Base-by-base conservation (phyloP, 169 alveolate species). In the Amoebophrya sp. region DNA sequence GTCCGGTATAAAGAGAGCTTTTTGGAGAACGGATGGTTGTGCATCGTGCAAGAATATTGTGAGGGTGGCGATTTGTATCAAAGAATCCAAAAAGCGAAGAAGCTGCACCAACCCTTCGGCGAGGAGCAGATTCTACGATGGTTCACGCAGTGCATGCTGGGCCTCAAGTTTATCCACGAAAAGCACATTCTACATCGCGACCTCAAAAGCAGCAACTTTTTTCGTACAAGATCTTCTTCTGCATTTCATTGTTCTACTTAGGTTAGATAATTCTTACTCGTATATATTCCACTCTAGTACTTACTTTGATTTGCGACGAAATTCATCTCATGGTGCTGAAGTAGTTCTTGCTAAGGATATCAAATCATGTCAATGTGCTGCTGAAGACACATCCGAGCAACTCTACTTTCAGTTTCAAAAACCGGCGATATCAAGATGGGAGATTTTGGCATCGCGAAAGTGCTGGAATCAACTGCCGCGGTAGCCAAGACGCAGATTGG, bases 391-490 rank as follows among this genome's bases (percentile, higher is more conserved):
- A n/a, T n/a, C n/a, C n/a, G n/a, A n/a, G n/a, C n/a, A n/a, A n/a
- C n/a, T n/a, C n/a, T n/a, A n/a, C n/a, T n/a, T n/a, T 14, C 76
- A 53, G 76, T 65, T 6, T 65, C 95, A 91, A 95, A 96, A 41
- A 95, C 96, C 90, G 96, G 96, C 65, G 94, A 96, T 41, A 95
- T 96, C 40, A 95, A 96, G 93, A 94, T 97, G 89, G 97, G 99
- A 54, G 99, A 97, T 93, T 97, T 97, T 91, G 98, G 98, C 40
- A 97, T 97, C 41, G 95, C 97, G 89, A 97, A 97, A 94, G 83
- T 65, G 36, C 83, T 65, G 39, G 83, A 65, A 26, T 65, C 83
- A 6, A 65, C 83, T 6, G 83, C 83, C 83, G 83, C 83, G 2
- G 83, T 65, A 10, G 83, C 83, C 10, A 65, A 65, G 26, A 65